Evolutionary conservation across 106 monocot species (phyloP).

Genomic region (Dendrobium huoshanense): DNA sequence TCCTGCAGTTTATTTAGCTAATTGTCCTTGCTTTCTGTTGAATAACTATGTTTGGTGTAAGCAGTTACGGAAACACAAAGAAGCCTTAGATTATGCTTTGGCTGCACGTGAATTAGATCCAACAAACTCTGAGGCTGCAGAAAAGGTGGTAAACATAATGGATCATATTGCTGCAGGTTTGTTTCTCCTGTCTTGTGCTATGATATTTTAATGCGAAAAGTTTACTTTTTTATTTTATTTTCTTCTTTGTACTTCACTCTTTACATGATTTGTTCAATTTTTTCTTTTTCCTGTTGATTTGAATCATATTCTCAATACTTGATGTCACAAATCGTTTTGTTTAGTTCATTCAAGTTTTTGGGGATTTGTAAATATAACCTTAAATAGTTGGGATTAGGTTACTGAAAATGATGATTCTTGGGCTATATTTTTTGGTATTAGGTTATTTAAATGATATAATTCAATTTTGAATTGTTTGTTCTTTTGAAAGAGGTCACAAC

Average conservation of each 20-base stretch:
- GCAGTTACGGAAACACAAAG: slow-evolving; percentile 58
- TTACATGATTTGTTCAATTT: background rate
- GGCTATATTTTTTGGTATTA: background rate
- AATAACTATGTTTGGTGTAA: slow-evolving; percentile 8
- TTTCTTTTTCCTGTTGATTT: background rate
- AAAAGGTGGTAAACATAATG: slow-evolving; percentile 41
- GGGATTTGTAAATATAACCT: background rate
- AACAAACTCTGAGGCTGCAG: slow-evolving; percentile 29
- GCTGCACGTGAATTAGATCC: slow-evolving; percentile 40
- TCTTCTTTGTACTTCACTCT: background rate
- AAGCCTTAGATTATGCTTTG: slow-evolving; percentile 58
- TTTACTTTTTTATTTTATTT: background rate
- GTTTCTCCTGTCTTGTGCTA: background rate
- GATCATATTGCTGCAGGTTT: slow-evolving; percentile 52
- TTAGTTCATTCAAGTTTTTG: background rate
- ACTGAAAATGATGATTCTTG: background rate
- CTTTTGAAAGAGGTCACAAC: background rate
- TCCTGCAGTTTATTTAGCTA: background rate
- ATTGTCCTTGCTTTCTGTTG: background rate
- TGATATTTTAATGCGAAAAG: background rate
- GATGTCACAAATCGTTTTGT: background rate
- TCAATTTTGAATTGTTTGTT: background rate
- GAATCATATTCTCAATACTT: background rate
- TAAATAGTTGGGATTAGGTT: background rate
- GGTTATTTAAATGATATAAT: background rate